Evolutionary conservation across 225 moss, liverwort and hornwort genomes (phyloP), one percentile per base, ranked within the genome.

Genomic region (Bryoerythrophyllum caledonicum): DNA sequence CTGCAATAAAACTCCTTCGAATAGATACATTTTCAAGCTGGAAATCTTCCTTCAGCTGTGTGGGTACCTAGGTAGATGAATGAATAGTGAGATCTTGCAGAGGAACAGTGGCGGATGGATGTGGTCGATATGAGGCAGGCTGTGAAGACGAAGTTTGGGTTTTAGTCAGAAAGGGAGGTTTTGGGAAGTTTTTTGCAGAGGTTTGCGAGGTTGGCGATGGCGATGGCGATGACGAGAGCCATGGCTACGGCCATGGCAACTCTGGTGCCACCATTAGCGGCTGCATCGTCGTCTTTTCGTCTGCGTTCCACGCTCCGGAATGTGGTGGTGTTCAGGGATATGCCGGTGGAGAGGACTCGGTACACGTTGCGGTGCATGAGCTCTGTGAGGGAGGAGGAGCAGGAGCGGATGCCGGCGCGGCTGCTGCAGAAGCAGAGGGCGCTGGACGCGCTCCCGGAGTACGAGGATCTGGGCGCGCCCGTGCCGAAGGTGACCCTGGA

Each of bases 341-440:
- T 3, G 26, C 17, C 13, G 2, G 32, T 8, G 35, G 65, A 41
- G 71, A 27, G 71, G 30, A 32, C 35, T 25, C 38, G 13, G 1
- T 6, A 67, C 20, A 60, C 66, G 49, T 81, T 84, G 79, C 83
- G 90, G 68, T 90, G 91, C 51, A 88, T 88, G 86, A 83, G 87
- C 56, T 83, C 82, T 9, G 79, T 76, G 24, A 81, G 67, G 53
- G 82, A 83, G 24, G 82, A 76, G 54, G 79, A 81, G 12, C 69
- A 62, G 43, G 62, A 69, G 8, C 90, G 79, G 55, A 79, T 94
- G 69, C 96, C 92, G 10, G 84, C 96, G 56, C 86, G 96, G 69
- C 90, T 97, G 51, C 86, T 63, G 14, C 90, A 94, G 79, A 91
- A 84, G 82, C 91, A 97, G 84, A 79, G 76, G 75, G 80, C 83